A percentile compares a stretch with the other conserved stretches of the same genome.
phyloP scores from a whole-genome alignment of 441 rosid genomes.

The Viola pubescens region DNA sequence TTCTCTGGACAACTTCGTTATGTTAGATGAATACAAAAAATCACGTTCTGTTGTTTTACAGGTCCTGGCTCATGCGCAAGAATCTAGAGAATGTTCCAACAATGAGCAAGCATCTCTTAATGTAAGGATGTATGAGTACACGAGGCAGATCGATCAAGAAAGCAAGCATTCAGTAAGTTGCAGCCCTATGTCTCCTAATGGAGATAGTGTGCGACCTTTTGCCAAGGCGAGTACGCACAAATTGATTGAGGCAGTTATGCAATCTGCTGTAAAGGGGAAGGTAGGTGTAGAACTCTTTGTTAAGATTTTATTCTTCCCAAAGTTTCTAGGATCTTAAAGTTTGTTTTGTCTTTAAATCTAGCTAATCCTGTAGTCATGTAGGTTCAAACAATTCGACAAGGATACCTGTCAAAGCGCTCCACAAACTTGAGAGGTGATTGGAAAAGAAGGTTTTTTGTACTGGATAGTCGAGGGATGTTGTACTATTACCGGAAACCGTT shows the following conservation, averaged over 20 bases:
- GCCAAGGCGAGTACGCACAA: constrained; percentile 65
- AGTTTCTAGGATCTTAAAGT: neutral
- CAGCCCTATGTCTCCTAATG: constrained; percentile 41
- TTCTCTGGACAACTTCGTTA: neutral
- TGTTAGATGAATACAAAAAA: constrained; percentile 7
- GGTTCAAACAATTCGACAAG: constrained; percentile 97
- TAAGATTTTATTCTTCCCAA: neutral
- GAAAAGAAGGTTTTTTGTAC: constrained; percentile 96
- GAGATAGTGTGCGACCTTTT: constrained; percentile 47
- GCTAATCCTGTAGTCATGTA: constrained; percentile 21
- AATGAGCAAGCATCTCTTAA: constrained; percentile 77
- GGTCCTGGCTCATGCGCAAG: constrained; percentile 83
- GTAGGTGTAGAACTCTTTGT: constrained; percentile 26
- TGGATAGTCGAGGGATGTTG: constrained; percentile 95
- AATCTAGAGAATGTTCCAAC: constrained; percentile 83
- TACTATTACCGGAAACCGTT: constrained; percentile 90
- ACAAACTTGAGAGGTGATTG: constrained; percentile 96
- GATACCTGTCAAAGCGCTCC: constrained; percentile 93
- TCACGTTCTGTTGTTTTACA: constrained; percentile 22
- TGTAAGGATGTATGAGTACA: constrained; percentile 80
- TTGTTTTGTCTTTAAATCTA: constrained; percentile 4
- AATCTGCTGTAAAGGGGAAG: constrained; percentile 87
- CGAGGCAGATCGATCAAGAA: constrained; percentile 76
- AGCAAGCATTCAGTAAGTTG: constrained; percentile 39
- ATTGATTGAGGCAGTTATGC: constrained; percentile 93